Conservation (phyloP, 2,329 filamentous ascomycete species). For the Fusarium luffae region DNA sequence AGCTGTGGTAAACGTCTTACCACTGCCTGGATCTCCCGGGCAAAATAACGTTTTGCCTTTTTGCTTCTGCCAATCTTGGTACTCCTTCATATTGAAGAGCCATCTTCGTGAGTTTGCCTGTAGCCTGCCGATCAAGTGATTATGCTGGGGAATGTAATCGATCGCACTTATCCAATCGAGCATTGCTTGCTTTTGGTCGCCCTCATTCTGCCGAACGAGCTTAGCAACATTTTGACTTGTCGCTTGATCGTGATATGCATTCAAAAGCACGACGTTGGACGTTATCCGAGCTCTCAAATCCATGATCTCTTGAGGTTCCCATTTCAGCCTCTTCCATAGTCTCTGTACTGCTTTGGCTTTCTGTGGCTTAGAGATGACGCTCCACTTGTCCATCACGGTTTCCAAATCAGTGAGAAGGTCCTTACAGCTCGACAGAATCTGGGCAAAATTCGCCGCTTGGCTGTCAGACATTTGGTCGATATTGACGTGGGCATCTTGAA, state of each 20-base stretch:
- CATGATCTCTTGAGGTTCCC: not conserved
- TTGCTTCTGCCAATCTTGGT: rapidly evolving
- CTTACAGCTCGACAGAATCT: not conserved
- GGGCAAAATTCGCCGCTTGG: rapidly evolving
- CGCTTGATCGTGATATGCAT: not conserved
- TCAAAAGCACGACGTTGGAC: rapidly evolving
- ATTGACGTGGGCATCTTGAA: not conserved
- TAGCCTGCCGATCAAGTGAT: not conserved
- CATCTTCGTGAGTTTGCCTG: not conserved
- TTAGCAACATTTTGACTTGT: not conserved
- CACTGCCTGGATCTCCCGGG: not conserved
- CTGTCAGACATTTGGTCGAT: rapidly evolving
- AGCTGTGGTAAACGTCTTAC: not conserved
- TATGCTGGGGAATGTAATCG: not conserved
- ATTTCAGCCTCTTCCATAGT: not conserved
- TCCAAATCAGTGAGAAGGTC: rapidly evolving
- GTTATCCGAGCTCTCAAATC: rapidly evolving
- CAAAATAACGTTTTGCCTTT: not conserved
- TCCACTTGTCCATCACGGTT: rapidly evolving
- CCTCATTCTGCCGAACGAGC: not conserved
- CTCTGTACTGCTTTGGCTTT: not conserved
- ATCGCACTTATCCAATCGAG: not conserved
- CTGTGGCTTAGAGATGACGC: rapidly evolving
- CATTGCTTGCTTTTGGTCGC: not conserved
- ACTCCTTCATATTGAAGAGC: rapidly evolving